A percentile compares a stretch with the other conserved stretches of the same genome.
These are phyloP conservation scores for Metschnikowia shivogae DNA, from an alignment of 805 yeast genomes.

Conservation along the genomic window DNA sequence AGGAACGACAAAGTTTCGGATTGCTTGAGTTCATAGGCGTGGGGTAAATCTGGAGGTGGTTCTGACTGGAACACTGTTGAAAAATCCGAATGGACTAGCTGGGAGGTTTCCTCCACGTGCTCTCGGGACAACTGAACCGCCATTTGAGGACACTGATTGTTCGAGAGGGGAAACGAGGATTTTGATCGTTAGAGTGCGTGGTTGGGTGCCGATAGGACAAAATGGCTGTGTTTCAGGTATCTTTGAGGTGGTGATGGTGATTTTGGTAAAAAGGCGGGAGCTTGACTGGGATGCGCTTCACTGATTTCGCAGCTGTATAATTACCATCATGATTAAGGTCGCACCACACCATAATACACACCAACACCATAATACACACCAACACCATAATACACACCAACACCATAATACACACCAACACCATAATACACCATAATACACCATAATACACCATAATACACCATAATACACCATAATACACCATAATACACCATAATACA, in stretches of 20 bases:
- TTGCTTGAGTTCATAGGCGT: constrained; percentile 37
- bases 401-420: no score
- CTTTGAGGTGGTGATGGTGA: not conserved
- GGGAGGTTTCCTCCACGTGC: constrained; percentile 8
- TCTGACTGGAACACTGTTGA: constrained; percentile 6
- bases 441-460: no score
- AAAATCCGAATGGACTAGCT: constrained; percentile 3
- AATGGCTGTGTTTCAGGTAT: not conserved
- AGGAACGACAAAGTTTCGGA: constrained; percentile 40
- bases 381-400: no score
- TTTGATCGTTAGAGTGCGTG: no score
- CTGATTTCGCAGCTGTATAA: constrained; percentile 2
- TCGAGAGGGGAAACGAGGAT: no score
- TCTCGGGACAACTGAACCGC: constrained; percentile 16
- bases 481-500: no score
- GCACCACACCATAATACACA: no score
- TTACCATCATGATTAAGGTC: no score
- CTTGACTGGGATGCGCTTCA: not conserved
- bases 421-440: no score
- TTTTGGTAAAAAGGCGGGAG: not conserved
- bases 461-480: no score
- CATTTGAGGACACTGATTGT: constrained; percentile 2
- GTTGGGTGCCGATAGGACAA: not conserved
- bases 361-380: no score
- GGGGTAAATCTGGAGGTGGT: constrained; percentile 11